Evolutionary conservation across 441 rosid species (phyloP).

Genomic region (Arabidopsis lyrata): DNA sequence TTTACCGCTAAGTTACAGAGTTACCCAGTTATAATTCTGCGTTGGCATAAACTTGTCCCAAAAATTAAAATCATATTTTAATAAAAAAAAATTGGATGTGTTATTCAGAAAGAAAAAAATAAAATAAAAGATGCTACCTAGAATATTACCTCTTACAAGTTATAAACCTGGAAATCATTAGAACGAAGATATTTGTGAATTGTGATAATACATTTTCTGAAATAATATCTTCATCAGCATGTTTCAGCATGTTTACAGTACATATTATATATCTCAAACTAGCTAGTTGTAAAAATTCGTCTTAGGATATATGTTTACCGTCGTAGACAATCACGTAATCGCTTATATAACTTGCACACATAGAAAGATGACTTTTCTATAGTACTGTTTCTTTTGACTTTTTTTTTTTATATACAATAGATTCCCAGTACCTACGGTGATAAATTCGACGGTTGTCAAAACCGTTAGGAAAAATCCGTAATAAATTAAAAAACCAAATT

Average conservation of each 20-base stretch:
- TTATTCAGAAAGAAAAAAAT: not conserved
- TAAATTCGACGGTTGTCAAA: not conserved
- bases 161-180: not conserved
- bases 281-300: not conserved
- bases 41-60: too few relatives aligned
- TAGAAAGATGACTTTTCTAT: not conserved
- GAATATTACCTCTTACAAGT: not conserved
- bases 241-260: not conserved
- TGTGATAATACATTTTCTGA: not conserved
- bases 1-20: too few relatives aligned
- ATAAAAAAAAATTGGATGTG: not conserved
- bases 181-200: not conserved
- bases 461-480: not conserved
- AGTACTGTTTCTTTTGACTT: not conserved
- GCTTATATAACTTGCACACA: not conserved
- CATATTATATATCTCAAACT: not conserved
- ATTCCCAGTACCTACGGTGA: not conserved
- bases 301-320: not conserved
- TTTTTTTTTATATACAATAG: constrained; percentile 8
- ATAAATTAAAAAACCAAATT: not conserved
- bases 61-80: too few relatives aligned
- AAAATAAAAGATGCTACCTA: not conserved
- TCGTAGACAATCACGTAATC: not conserved
- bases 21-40: too few relatives aligned
- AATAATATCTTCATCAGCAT: not conserved